Percentiles rank a stretch among this genome's conserved stretches.
phyloP scores from a whole-genome alignment of 805 yeast species.

The Wickerhamiella sergipiensis region DNA sequence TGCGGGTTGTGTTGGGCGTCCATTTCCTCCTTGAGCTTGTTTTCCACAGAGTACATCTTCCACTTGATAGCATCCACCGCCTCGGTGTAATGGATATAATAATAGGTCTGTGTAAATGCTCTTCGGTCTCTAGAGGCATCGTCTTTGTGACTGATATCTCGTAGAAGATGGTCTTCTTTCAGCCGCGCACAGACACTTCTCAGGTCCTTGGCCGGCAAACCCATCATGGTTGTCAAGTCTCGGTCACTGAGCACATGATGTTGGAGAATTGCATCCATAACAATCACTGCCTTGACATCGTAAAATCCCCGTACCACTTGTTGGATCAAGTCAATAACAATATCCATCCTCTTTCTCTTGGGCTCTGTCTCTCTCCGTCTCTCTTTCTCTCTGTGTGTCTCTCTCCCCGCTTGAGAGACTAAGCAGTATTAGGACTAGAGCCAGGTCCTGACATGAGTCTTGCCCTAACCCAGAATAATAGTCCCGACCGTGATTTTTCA shows the following conservation, averaged over 20 bases:
- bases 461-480: not conserved
- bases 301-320: slow-evolving; percentile 81
- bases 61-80: slow-evolving; percentile 93
- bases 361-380: too few species aligned
- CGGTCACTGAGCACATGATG: slow-evolving; percentile 90
- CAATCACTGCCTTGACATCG: slow-evolving; percentile 65
- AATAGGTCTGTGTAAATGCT: slow-evolving; percentile 63
- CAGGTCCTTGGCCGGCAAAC: slow-evolving; percentile 75
- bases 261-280: slow-evolving; percentile 72
- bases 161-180: slow-evolving; percentile 67
- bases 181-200: slow-evolving; percentile 69
- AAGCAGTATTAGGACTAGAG: too few species aligned
- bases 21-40: slow-evolving; percentile 64
- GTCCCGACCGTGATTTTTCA: not conserved
- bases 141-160: slow-evolving; percentile 28
- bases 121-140: slow-evolving; percentile 48
- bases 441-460: too few species aligned
- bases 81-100: slow-evolving; percentile 77
- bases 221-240: slow-evolving; percentile 67
- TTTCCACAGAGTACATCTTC: slow-evolving; percentile 84
- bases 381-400: too few species aligned
- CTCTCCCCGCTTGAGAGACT: too few species aligned
- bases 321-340: slow-evolving; percentile 44
- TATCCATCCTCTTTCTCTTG: slow-evolving; percentile 23
- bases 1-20: slow-evolving; percentile 80